Evolutionary conservation across 805 yeast species (phyloP), one percentile per base, ranked within the genome.

Genomic region (Ogataea corticis): DNA sequence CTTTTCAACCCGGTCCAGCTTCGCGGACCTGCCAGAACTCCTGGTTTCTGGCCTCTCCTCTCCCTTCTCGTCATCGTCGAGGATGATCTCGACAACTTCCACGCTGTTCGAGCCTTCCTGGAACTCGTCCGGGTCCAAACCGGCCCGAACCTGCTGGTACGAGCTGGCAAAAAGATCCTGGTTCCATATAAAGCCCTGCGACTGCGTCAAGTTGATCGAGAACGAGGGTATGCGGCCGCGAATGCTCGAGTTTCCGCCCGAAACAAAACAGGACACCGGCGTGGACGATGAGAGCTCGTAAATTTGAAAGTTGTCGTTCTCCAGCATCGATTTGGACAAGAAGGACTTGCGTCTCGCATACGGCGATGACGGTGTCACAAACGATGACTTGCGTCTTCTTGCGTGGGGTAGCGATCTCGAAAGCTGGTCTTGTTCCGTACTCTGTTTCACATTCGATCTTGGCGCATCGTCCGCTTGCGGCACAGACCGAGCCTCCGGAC

Each of bases 111-210:
- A 35, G n/a, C 53, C 54, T 29, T 51, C 55, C 27, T 52, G 51
- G 33, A 47, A 49, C 41, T 55, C 57, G 33, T 52, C 55, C n/a
- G 58, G 57, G 17, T 50, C 44, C n/a, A 59, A 44, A 0, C 66
- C 66, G 1, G 73, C 73, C 38, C 72, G 63, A 36, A 63, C 67
- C 46, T 85, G 91, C 56, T 83, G 87, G 59, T 80, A 82, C 23
- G 83, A 82, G 1, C 83, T 71, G 2, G 89, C 91, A 71, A 84
- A 85, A 37, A 84, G 65, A 55, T 85, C 91, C 57, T 85, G 91
- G 59, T 85, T 85, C 79, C 88, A 85, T 2, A 77, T 64, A 55
- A 85, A 85, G 2, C 94, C 94, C 58, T 85, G 91, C 27, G 84
- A 76, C 55, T 83, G 85, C 18, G 70, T 72, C 32, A 82, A 65